Evolutionary conservation across 1,139 yeast species (phyloP).

Genomic region (Diutina scorzettiae): DNA sequence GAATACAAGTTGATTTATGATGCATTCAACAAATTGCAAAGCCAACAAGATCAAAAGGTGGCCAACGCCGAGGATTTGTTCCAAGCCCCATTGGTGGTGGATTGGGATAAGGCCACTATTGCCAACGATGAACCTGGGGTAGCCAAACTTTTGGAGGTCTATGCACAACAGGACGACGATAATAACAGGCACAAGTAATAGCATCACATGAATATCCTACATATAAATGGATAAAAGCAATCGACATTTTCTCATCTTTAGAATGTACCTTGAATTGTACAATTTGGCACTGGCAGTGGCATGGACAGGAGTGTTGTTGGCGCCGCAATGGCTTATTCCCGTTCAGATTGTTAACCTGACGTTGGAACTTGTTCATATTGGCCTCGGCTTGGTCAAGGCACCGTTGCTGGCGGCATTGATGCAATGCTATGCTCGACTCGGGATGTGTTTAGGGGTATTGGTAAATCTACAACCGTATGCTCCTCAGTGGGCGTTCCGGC

Average conservation of each 20-base stretch:
- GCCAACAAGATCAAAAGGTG: constrained; percentile 14
- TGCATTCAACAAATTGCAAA: constrained; percentile 22
- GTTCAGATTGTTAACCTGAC: constrained; percentile 21
- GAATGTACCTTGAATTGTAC: constrained; percentile 30
- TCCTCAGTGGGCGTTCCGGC: constrained; percentile 21
- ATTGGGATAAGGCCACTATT: constrained; percentile 36
- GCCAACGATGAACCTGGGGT: constrained; percentile 30
- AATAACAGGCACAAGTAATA: neutral
- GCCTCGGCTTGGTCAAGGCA: constrained; percentile 19
- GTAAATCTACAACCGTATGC: constrained; percentile 11
- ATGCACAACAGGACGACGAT: constrained; percentile 9
- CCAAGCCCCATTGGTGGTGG: constrained; percentile 32
- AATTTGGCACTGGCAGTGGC: constrained; percentile 55
- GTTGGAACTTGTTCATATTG: constrained; percentile 18
- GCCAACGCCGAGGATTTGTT: constrained; percentile 26
- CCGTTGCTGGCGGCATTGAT: constrained; percentile 19
- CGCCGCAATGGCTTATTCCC: constrained; percentile 18
- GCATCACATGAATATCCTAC: no score
- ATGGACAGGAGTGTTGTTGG: constrained; percentile 44
- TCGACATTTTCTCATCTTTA: no score
- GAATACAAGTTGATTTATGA: constrained; percentile 31
- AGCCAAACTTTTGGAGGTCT: constrained; percentile 20
- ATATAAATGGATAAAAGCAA: no score
- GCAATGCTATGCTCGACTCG: constrained; percentile 23
- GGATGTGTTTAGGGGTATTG: constrained; percentile 22